Evolutionary conservation across 1,139 yeast species (phyloP), one percentile per base, ranked within the genome.

Genomic region (Suhomyces wounanorum): DNA sequence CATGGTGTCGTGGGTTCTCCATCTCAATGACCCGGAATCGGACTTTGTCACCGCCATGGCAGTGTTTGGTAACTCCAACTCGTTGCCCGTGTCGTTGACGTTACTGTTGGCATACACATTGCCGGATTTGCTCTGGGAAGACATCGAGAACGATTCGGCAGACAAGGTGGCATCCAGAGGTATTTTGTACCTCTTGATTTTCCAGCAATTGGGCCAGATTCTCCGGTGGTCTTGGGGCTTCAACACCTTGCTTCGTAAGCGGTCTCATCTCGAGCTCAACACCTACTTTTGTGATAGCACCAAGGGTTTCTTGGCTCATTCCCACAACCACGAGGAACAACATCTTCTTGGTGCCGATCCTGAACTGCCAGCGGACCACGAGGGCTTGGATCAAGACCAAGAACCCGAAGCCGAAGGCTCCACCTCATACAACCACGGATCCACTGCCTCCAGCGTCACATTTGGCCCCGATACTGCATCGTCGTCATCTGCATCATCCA

Each of bases 191-290:
- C 73, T 89, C 59, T 72, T 89, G 52, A 85, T 89, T 46, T 89
- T 89, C 69, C 96, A 89, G 71, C 96, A 89, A 65, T 76, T 89
- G 63, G 96, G 96, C 38, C 96, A 88, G 69, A 79, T 88, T 60
- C 73, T 89, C 52, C 75, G 96, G 55, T 89, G 96, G 96, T 86
- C 94, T 3, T 89, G 96, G 95, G 96, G 96, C n/a, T 88, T 83
- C 69, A 87, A 89, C 64, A 85, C 83, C 25, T 72, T 89, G 53
- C 72, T 89, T 54, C 78, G 85, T 45, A 82, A 73, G 59, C 75
- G 85, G 51, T 67, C 78, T 3, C 64, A 57, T 14, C 66, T 67
- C 42, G 83, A 79, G 55, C 68, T 80, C 53, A 64, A 69, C 47
- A 59, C 68, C 23, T 72, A 73, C 52, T 53, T 57, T 48, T 57